Evolutionary conservation across 2,329 filamentous ascomycete species (phyloP).

Genomic region (Fusarium musae): DNA sequence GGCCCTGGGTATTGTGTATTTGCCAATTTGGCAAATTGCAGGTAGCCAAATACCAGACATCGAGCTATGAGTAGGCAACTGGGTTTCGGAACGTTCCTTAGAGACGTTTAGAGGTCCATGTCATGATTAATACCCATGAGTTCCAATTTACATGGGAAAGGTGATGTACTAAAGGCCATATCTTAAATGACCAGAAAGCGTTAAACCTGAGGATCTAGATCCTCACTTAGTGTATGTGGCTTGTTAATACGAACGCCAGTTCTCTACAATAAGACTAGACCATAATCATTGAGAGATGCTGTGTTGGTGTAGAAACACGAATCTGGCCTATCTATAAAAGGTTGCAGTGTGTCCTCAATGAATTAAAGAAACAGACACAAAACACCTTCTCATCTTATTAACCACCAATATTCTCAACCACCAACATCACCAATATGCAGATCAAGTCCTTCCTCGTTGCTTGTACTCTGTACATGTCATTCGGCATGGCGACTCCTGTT

Average conservation of each 20-base stretch:
- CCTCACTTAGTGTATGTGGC: background rate
- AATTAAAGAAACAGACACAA: background rate
- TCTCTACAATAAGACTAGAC: background rate
- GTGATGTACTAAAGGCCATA: background rate
- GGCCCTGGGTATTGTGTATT: background rate
- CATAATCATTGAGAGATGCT: background rate
- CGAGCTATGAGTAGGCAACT: no score
- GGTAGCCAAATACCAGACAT: no score
- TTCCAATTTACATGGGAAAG: no score
- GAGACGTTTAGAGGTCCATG: no score
- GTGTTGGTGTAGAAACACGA: background rate
- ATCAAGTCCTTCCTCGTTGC: background rate
- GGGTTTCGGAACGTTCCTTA: accelerated
- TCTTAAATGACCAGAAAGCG: background rate
- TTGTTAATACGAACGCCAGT: background rate
- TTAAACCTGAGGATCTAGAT: background rate
- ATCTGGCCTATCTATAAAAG: background rate
- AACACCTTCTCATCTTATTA: background rate
- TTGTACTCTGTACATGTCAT: background rate
- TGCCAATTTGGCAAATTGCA: background rate
- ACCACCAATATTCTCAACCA: background rate
- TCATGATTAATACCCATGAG: no score
- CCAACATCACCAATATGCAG: background rate
- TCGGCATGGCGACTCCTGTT: background rate
- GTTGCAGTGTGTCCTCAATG: background rate